Percentiles rank a stretch among this genome's conserved stretches.
These are phyloP conservation scores for Ceriops tagal DNA, from an alignment of 345 rosid genomes.

Conservation along the genomic window DNA sequence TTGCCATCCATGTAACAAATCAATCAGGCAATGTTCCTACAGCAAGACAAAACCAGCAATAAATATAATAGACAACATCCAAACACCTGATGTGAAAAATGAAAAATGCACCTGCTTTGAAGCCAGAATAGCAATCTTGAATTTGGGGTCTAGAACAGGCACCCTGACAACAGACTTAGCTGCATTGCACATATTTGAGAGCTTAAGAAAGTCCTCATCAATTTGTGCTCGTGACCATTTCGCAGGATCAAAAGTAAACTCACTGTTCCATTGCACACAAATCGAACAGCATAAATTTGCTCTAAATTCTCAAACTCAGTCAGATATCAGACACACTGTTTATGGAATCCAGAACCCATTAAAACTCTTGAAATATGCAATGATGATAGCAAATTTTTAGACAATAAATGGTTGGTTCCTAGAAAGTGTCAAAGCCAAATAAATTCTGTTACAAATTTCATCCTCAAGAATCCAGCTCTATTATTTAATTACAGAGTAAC, in stretches of 20 bases:
- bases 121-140: conserved; percentile 78
- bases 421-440: not conserved
- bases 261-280: conserved; percentile 36
- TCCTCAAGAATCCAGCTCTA: not conserved
- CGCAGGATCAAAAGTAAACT: conserved; percentile 67
- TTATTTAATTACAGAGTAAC: not conserved
- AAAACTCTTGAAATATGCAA: too few relatives aligned
- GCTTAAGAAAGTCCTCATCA: conserved; percentile 62
- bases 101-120: conserved; percentile 64
- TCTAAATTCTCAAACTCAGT: not conserved
- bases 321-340: not conserved
- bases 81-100: not conserved
- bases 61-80: not conserved
- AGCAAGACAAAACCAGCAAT: conserved; percentile 14
- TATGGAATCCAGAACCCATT: too few relatives aligned
- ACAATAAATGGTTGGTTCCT: not conserved
- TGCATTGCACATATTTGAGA: conserved; percentile 56
- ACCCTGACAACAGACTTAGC: conserved; percentile 71
- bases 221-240: conserved; percentile 78
- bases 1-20: conserved; percentile 86
- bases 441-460: not conserved
- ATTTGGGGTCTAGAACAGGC: conserved; percentile 75
- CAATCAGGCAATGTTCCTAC: conserved; percentile 90
- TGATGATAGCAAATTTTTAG: not conserved
- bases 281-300: not conserved